Conservation (phyloP, 257 asterid species). For the Solanum corneliomulleri region DNA sequence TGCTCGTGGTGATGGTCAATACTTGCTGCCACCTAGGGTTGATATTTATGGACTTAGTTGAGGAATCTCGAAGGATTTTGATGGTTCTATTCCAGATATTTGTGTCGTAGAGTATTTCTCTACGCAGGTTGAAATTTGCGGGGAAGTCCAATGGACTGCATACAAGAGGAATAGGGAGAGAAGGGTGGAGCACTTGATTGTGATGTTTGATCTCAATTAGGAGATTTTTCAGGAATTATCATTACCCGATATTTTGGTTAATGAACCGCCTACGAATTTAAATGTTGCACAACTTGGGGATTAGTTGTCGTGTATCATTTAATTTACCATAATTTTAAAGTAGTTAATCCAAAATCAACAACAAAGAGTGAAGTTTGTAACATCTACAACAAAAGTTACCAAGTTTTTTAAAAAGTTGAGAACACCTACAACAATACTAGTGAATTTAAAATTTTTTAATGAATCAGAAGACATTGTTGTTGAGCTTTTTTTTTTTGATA, state of each 20-base stretch:
- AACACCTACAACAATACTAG: no score
- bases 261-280: background rate
- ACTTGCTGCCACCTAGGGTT: constrained; percentile 3
- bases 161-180: background rate
- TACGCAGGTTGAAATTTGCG: no score
- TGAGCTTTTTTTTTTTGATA: no score
- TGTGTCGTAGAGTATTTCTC: no score
- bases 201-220: background rate
- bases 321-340: no score
- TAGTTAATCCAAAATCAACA: no score
- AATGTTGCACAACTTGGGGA: background rate
- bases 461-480: no score
- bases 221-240: background rate
- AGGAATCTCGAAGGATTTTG: background rate
- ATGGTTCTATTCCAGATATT: background rate
- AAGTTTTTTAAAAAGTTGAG: no score
- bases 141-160: no score
- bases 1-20: background rate
- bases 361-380: no score
- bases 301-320: background rate
- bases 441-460: no score
- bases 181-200: background rate
- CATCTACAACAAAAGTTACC: no score
- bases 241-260: background rate
- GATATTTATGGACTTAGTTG: background rate